Conservation (phyloP, 1,284 basidiomycete genomes). For the Psilocybe mexicana region DNA sequence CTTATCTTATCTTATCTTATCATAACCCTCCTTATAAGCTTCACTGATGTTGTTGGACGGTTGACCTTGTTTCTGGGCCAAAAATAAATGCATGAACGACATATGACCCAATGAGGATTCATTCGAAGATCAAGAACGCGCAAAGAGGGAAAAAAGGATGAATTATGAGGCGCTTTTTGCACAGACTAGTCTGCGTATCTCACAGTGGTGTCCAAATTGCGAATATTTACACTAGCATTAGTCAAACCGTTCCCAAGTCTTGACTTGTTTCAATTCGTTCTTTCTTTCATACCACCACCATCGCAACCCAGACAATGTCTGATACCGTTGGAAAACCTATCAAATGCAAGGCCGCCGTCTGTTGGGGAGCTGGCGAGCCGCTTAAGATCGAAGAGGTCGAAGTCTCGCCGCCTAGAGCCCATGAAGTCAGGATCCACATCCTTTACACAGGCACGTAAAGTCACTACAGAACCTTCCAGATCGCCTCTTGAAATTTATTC, state of each 20-base stretch:
- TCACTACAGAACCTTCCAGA: constrained; percentile 2
- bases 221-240: constrained; percentile 7
- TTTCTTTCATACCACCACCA: constrained; percentile 19
- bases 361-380: constrained; percentile 92
- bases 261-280: constrained; percentile 1
- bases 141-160: not conserved
- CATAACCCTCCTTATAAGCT: too few relatives aligned
- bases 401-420: constrained; percentile 86
- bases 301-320: constrained; percentile 49
- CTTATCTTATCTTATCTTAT: too few relatives aligned
- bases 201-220: constrained; percentile 14
- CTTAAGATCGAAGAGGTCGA: constrained; percentile 91
- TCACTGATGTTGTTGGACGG: too few relatives aligned
- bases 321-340: constrained; percentile 75
- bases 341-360: constrained; percentile 93
- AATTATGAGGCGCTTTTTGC: constrained; percentile 8
- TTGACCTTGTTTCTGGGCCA: not conserved
- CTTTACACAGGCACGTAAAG: constrained; percentile 77
- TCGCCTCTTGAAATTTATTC: constrained; percentile 8
- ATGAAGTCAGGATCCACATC: constrained; percentile 94
- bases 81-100: not conserved
- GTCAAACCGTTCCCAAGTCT: constrained; percentile 5
- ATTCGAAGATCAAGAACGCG: constrained; percentile 12
- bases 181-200: constrained; percentile 12
- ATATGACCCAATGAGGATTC: constrained; percentile 16